Base-by-base conservation (phyloP, 768 basidiomycete genomes). In the Lactarius evosmus region DNA sequence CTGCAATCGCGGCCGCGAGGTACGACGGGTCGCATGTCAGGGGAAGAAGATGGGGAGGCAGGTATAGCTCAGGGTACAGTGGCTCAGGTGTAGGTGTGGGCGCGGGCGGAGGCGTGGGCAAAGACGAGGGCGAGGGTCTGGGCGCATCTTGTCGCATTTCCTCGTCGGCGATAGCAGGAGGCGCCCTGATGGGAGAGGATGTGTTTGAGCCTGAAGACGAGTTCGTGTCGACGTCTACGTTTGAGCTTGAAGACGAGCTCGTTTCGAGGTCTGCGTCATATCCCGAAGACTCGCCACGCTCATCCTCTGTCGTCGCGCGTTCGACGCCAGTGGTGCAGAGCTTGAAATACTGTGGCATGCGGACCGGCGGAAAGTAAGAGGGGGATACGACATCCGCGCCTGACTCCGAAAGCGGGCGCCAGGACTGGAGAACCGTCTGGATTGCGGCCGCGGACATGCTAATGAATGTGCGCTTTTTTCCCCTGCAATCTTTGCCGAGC, bases 21-120 rank as follows among this genome's bases (percentile, higher is more conserved):
- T 56, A 61, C 25, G 41, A 27, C 22, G 33, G 40, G 9, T 56
- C 60, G 11, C 41, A 44, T 14, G 54, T 56, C 54, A 41, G 44
- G 17, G 32, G 41, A 14, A 62, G 61, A 33, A 62, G 61, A 29
- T 56, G 34, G 17, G 61, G 61, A 3, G 61, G 61, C 14, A 62
- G 55, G 36, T 56, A 62, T 29, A 62, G 44, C 27, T 56, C 61
- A 2, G 52, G 52, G 34, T 62, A 62, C 25, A 8, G 34, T 5
- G 22, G 56, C 19, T 56, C 27, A 14, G 46, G 46, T 49, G 11
- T 3, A 25, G 46, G 46, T 25, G 25, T 25, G 22, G 9, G 38
- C 0, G 17, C 17, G 1, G 38, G 44, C n/a, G 22, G 12, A 11
- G 44, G 44, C 11, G 44, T 46, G 4, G 12, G 46, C 25, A 49